Base-by-base conservation (phyloP, 2,329 filamentous ascomycete species). In the Colletotrichum sansevieriae region DNA sequence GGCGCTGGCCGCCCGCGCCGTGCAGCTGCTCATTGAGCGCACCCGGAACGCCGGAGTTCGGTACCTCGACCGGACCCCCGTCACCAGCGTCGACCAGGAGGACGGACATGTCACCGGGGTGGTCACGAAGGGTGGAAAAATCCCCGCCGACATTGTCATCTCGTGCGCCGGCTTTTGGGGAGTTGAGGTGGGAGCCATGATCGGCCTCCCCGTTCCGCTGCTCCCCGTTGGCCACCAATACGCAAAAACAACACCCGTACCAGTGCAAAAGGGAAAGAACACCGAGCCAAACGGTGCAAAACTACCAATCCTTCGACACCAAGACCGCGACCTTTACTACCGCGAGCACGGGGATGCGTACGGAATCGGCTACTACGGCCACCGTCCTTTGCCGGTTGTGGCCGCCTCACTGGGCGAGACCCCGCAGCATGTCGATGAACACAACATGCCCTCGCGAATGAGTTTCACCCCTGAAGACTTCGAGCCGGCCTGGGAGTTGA, bases 81-180 rank as follows among this genome's bases (percentile, higher is more conserved):
- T 91, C 2, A 89, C 85, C 2, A 87, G 83, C 1, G 87, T 91
- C 59, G 82, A 87, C 63, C 80, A 82, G 70, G 73, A 75, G 0
- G 75, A 82, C 7, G 82, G 83, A 18, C 81, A 76, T 3, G 87
- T 90, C 12, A 89, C 87, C 0, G 88, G 88, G 2, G 88, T 90
- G 0, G 77, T 71, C 1, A 89, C 87, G 0, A 77, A 80, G 1
- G 76, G 76, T 4, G 83, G 83, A 22, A 83, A 74, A 0, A 80
- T 90, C 20, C 78, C 84, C 0, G 88, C 88, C 0, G 88, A 91
- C 63, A 85, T 90, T 25, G 81, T 90, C 58, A 77, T 91, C 43
- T 90, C 87, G 2, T 91, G 88, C 70, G 88, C 87, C 7, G 88
- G 88, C 0, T 89, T 91, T 75, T 91, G 88, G 88, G 88, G 88